Conservation (phyloP, 305 asterid genomes). For the Rubia peregrina region DNA sequence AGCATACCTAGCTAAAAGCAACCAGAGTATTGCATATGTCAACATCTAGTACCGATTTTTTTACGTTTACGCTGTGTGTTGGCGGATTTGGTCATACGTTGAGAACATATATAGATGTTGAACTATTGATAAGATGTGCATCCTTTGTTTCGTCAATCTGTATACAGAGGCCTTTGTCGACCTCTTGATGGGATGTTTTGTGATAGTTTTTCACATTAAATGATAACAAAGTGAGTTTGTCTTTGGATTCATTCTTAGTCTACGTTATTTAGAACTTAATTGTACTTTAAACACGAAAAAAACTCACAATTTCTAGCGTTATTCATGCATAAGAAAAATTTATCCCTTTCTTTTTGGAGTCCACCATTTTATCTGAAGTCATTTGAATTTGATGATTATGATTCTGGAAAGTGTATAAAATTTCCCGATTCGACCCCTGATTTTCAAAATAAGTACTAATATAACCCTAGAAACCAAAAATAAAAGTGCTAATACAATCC, state of each 20-base stretch:
- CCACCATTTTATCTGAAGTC: no score
- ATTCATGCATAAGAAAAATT: background rate
- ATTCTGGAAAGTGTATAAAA: no score
- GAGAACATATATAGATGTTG: conserved; percentile 60
- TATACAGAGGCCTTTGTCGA: conserved; percentile 67
- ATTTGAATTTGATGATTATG: no score
- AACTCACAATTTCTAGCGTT: background rate
- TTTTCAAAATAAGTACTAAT: no score
- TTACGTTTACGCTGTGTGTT: conserved; percentile 12
- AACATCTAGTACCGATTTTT: conserved; percentile 3
- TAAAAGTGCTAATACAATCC: no score
- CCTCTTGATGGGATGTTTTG: conserved; percentile 27
- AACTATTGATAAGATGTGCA: conserved; percentile 69
- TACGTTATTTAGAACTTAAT: background rate
- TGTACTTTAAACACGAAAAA: background rate
- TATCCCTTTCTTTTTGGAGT: no score
- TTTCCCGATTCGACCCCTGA: no score
- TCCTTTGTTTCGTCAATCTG: conserved; percentile 62
- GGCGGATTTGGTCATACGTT: conserved; percentile 72
- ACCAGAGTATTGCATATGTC: no score
- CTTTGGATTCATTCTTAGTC: background rate
- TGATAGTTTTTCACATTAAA: background rate
- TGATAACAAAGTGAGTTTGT: background rate
- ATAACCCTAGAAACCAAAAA: no score
- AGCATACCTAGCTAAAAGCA: no score